phyloP scores from a whole-genome alignment of 208 protist species.

The Chromosphaera perkinsii region DNA sequence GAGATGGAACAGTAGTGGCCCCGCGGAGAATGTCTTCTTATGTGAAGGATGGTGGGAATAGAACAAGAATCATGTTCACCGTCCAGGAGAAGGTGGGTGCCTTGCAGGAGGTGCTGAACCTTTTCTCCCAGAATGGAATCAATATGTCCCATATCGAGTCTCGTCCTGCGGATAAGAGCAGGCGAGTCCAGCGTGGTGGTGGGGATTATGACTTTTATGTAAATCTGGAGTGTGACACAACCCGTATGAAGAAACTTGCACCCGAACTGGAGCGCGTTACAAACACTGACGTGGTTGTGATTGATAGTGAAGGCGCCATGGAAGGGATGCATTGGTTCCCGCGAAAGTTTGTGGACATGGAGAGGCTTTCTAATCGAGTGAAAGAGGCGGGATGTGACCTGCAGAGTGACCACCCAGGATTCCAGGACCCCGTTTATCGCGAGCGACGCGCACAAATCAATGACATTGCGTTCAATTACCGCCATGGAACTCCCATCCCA shows the following conservation, averaged over 20 bases:
- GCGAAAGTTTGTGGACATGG: constrained; percentile 42
- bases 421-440: constrained; percentile 82
- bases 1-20: neutral
- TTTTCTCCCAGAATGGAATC: constrained; percentile 13
- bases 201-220: constrained; percentile 27
- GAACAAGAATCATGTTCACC: constrained; percentile 16
- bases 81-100: constrained; percentile 18
- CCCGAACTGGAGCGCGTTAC: neutral
- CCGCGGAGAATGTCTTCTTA: neutral
- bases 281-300: neutral
- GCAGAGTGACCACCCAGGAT: constrained; percentile 82
- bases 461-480: constrained; percentile 62
- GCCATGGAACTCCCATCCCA: constrained; percentile 68
- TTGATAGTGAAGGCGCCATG: neutral
- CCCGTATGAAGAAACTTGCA: neutral
- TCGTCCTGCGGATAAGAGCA: constrained; percentile 10
- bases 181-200: neutral
- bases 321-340: constrained; percentile 54
- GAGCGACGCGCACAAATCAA: constrained; percentile 72
- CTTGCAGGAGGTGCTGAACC: constrained; percentile 16
- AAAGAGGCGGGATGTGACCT: constrained; percentile 74
- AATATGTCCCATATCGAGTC: constrained; percentile 32
- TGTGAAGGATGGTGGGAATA: neutral
- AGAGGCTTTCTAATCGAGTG: constrained; percentile 8
- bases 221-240: neutral